A percentile compares a stretch with the other conserved stretches of the same genome.
phyloP scores from a whole-genome alignment of 768 basidiomycete species.

The Gyrodon lividus region DNA sequence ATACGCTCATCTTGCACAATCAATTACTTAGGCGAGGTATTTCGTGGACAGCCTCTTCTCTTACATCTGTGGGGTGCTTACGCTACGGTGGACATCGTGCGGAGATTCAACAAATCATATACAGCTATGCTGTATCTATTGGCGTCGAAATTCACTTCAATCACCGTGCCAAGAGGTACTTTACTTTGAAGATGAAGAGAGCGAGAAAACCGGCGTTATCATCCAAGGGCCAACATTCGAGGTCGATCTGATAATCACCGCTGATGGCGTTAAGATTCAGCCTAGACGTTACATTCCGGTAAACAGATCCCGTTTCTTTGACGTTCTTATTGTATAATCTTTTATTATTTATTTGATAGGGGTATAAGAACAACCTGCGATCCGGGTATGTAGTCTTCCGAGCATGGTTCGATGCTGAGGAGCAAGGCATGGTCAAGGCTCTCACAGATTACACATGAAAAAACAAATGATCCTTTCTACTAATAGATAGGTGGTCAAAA shows the following conservation, averaged over 20 bases:
- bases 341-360: conserved; percentile 10
- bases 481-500: conserved; percentile 17
- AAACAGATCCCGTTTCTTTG: conserved; percentile 7
- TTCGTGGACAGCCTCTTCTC: conserved; percentile 17
- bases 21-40: conserved; percentile 19
- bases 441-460: conserved; percentile 15
- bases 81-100: conserved; percentile 29
- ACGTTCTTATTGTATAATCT: background rate
- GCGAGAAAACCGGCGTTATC: conserved; percentile 15
- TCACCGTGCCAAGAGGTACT: conserved; percentile 17
- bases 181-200: conserved; percentile 10
- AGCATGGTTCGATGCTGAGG: conserved; percentile 22
- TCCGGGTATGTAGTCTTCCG: conserved; percentile 23
- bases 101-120: conserved; percentile 22
- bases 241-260: conserved; percentile 25
- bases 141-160: conserved; percentile 20
- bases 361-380: conserved; percentile 19
- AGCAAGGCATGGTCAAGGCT: conserved; percentile 16
- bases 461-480: no score
- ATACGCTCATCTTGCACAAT: conserved; percentile 17
- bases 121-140: conserved; percentile 19
- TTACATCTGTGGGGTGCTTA: conserved; percentile 14
- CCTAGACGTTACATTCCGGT: conserved; percentile 18
- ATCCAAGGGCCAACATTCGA: conserved; percentile 12
- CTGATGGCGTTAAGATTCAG: conserved; percentile 24